These are phyloP conservation scores for Venturia pyrina DNA, from an alignment of 2,329 filamentous ascomycete genomes.

Conservation along the genomic window DNA sequence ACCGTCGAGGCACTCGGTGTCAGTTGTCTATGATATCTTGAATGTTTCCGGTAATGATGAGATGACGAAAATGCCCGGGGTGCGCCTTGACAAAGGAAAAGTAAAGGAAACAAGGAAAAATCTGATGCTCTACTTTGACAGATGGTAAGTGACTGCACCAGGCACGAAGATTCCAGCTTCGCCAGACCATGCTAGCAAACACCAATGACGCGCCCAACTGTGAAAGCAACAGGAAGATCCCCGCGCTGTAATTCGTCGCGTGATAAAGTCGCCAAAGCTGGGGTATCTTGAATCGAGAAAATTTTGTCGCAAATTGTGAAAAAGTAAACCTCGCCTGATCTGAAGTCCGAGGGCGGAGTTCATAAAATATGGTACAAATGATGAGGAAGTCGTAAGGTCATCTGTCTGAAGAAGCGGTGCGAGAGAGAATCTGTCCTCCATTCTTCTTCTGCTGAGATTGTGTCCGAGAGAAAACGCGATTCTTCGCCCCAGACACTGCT, in stretches of 20 bases:
- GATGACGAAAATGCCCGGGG: not conserved
- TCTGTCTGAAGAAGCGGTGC: slow-evolving; percentile 6
- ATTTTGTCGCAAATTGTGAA: not conserved
- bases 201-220: not conserved
- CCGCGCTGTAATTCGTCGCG: not conserved
- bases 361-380: not conserved
- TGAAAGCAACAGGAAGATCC: not conserved
- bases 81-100: not conserved
- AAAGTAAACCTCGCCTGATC: not conserved
- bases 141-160: not conserved
- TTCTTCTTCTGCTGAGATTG: slow-evolving; percentile 31
- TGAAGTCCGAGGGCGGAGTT: not conserved
- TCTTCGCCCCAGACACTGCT: not conserved
- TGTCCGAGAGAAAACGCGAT: slow-evolving; percentile 30
- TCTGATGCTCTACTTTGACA: not conserved
- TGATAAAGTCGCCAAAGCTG: slow-evolving; percentile 1
- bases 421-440: not conserved
- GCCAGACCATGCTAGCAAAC: not conserved
- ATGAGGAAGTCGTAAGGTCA: not conserved
- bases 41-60: not conserved
- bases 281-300: slow-evolving; percentile 2
- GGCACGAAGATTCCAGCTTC: not conserved
- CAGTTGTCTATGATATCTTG: slow-evolving; percentile 6
- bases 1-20: not conserved
- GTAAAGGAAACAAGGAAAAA: not conserved